These are phyloP conservation scores for Wickerhamiella allomyrinae DNA, from an alignment of 805 yeast species.

Conservation along the genomic window DNA sequence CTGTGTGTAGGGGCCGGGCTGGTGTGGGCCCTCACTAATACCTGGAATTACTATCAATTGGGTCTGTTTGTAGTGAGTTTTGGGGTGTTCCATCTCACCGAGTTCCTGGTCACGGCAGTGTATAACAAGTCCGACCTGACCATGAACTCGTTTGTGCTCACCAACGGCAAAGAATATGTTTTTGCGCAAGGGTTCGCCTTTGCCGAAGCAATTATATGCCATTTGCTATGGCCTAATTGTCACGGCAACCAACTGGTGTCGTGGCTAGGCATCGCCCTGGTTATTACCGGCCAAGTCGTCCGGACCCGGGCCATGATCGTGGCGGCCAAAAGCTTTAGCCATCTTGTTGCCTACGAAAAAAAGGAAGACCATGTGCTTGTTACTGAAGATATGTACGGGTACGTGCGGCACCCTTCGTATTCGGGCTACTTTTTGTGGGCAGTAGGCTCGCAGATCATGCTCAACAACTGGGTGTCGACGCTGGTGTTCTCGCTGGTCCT, in stretches of 20 bases:
- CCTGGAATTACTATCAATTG: constrained; percentile 17
- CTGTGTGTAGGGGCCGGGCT: constrained; percentile 14
- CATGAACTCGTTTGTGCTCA: constrained; percentile 53
- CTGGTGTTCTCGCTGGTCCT: constrained; percentile 42
- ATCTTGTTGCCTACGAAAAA: constrained; percentile 46
- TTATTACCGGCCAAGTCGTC: constrained; percentile 47
- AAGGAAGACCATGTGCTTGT: constrained; percentile 48
- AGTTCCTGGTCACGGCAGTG: constrained; percentile 65
- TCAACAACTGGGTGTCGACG: constrained; percentile 51
- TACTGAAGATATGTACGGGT: constrained; percentile 55
- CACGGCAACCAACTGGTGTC: constrained; percentile 15
- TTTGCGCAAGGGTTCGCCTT: constrained; percentile 44
- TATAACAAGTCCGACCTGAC: constrained; percentile 55
- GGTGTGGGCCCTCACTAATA: neutral
- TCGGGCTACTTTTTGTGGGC: constrained; percentile 92
- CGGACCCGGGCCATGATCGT: constrained; percentile 75
- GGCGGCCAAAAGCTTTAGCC: constrained; percentile 79
- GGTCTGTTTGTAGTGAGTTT: constrained; percentile 39
- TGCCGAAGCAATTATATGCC: constrained; percentile 35
- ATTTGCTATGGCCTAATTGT: constrained; percentile 19
- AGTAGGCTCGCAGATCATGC: constrained; percentile 60
- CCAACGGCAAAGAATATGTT: constrained; percentile 46
- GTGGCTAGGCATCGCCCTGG: constrained; percentile 34
- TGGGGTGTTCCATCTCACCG: constrained; percentile 62
- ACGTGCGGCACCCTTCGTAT: constrained; percentile 78